These are phyloP conservation scores for Cadophora sp. DNA, from an alignment of 2,329 filamentous ascomycete species.

Conservation along the genomic window DNA sequence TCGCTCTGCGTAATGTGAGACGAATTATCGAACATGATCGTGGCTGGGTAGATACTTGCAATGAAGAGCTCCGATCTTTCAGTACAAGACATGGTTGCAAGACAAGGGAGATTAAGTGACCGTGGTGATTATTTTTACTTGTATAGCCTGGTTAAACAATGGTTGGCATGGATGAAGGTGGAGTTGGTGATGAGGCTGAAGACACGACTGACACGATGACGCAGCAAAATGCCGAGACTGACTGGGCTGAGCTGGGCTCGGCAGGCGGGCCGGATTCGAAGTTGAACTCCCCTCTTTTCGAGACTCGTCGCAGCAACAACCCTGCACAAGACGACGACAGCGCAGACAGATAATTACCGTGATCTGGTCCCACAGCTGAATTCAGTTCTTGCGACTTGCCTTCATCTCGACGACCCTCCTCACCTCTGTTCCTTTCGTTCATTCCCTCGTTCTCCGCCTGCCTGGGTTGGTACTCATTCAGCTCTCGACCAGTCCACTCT, in stretches of 20 bases:
- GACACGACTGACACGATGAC: background rate
- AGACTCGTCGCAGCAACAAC: conserved; percentile 1
- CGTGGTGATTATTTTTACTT: background rate
- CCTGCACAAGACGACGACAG: conserved; percentile 13
- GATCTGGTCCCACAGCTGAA: background rate
- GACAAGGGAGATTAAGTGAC: background rate
- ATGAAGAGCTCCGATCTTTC: background rate
- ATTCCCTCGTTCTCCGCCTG: background rate
- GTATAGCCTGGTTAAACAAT: background rate
- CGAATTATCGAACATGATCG: background rate
- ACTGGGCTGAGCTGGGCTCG: conserved; percentile 16
- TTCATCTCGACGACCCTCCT: background rate
- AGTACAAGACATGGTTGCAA: background rate
- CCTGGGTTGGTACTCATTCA: too few species aligned
- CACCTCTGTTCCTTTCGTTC: background rate
- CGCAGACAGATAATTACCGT: background rate
- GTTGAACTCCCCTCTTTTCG: background rate
- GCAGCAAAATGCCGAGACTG: conserved; percentile 8
- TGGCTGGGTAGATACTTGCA: conserved; percentile 5
- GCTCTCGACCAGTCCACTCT: too few species aligned
- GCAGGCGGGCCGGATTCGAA: background rate
- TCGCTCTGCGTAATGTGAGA: too few species aligned
- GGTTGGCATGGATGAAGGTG: background rate
- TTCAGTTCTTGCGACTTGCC: background rate
- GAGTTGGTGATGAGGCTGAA: background rate